phyloP scores from a whole-genome alignment of 139 green algal species.

The Haematococcus lacustris region DNA sequence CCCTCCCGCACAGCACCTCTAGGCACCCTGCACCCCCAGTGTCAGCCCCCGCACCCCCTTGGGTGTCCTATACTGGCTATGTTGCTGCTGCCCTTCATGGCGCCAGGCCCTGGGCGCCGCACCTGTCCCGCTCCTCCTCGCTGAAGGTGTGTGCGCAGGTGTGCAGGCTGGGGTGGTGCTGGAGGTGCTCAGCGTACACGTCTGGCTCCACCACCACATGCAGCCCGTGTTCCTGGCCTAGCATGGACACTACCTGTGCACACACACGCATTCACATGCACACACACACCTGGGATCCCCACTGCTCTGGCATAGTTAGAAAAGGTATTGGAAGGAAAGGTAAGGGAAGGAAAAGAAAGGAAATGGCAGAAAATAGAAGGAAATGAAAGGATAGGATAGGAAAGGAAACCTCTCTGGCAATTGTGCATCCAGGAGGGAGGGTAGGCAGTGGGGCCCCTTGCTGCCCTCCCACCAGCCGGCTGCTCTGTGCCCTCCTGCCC shows the following conservation, averaged over 20 bases:
- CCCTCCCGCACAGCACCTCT: background rate
- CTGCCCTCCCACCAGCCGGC: no score
- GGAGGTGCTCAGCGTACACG: conserved; percentile 50
- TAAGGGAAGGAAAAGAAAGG: background rate
- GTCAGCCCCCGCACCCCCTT: background rate
- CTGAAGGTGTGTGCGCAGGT: conserved; percentile 46
- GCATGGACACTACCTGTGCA: conserved; percentile 54
- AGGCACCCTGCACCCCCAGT: background rate
- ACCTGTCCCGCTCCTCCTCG: conserved; percentile 37
- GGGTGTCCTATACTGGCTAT: no score
- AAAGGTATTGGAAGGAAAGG: background rate
- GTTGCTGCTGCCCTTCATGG: no score
- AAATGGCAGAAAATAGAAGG: background rate
- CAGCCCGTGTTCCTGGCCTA: conserved; percentile 65
- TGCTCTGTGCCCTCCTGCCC: conserved; percentile 4
- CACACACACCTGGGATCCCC: background rate
- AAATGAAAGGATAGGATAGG: background rate
- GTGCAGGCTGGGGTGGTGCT: conserved; percentile 1
- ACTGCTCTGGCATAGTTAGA: background rate
- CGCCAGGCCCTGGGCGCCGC: background rate
- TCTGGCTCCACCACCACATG: conserved; percentile 81
- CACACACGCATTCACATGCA: background rate
- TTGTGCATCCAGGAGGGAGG: background rate
- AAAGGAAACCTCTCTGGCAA: background rate
- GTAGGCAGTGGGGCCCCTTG: no score